Evolutionary conservation across 441 rosid genomes (phyloP).

Genomic region (Lepidium campestre): DNA sequence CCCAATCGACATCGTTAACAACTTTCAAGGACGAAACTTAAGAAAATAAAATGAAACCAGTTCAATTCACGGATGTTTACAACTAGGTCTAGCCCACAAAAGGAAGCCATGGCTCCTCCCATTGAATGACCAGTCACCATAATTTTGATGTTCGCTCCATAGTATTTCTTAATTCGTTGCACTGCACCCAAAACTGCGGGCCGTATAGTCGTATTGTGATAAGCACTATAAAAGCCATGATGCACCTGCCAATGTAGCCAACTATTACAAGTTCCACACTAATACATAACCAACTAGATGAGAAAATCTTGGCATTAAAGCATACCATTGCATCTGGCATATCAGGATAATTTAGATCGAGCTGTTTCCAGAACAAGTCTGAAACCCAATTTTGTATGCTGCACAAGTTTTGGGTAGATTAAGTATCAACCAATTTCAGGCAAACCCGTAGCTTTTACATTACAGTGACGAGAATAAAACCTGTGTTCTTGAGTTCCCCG

Average conservation of each 20-base stretch:
- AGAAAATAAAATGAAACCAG: background rate
- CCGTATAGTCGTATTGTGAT: constrained; percentile 80
- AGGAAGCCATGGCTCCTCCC: constrained; percentile 98
- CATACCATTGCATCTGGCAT: constrained; percentile 92
- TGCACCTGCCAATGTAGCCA: constrained; percentile 55
- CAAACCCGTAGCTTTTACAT: background rate
- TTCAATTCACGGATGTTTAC: constrained; percentile 35
- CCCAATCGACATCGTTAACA: constrained; percentile 8
- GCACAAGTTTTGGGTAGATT: constrained; percentile 8
- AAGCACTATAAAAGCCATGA: constrained; percentile 84
- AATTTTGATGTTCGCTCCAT: constrained; percentile 57
- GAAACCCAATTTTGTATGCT: constrained; percentile 94
- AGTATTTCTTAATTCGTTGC: constrained; percentile 41
- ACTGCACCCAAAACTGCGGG: constrained; percentile 64
- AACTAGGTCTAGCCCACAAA: constrained; percentile 76
- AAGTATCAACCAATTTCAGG: constrained; percentile 9
- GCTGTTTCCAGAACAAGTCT: constrained; percentile 93
- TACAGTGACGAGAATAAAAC: constrained; percentile 23
- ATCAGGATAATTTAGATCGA: constrained; percentile 87
- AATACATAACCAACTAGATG: background rate
- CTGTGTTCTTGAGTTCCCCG: constrained; percentile 95
- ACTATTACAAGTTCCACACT: background rate
- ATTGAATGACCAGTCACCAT: constrained; percentile 95
- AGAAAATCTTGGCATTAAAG: background rate
- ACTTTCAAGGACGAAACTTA: background rate